Base-by-base conservation (phyloP, 495 filamentous ascomycete genomes). In the Stereocaulon alpinum region DNA sequence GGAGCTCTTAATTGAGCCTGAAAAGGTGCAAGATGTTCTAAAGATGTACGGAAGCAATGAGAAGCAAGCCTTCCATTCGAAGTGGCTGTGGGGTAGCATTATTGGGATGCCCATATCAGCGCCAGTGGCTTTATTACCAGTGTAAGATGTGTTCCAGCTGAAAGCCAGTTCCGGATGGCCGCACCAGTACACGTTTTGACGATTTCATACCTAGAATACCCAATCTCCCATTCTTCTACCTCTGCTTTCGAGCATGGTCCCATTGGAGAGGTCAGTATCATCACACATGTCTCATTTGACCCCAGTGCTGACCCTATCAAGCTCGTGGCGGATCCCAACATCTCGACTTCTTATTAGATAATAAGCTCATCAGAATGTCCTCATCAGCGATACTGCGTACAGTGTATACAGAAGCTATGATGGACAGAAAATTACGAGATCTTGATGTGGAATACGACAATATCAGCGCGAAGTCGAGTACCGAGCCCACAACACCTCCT, bases 201-300 rank as follows among this genome's bases (percentile, higher is more conserved):
- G n/a, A 29, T 17, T 45, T 15, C 24, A 43, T 43, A 18, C 34
- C 17, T 51, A 95, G 91, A 47, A 75, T 96, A 62, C 91, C 91
- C 9, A 96, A 96, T 68, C 77, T 98, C n/a, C 93, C 93, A 27
- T 97, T 97, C 76, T 96, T 97, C 76, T 99, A 97, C 68, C 76
- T 96, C 18, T 80, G 77, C 2, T 99, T 94, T 72, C 79, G 93
- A 65, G 82, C 82, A 62, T 86, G 77, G 72, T 86, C 83, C 56
- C 84, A 87, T 71, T 86, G 81, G 77, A 77, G 81, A 73, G 81
- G 81, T 81, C 58, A 58, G 76, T 68, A 56, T 17, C 45, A 51
- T 2, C 11, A 27, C 3, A 11, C 9, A 5, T 40, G 29, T 22
- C 0, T 14, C 30, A 40, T 24, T 11, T 43, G 22, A 55, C 57